Evolutionary conservation across 768 basidiomycete genomes (phyloP).

Genomic region (Termitomyces sp.): DNA sequence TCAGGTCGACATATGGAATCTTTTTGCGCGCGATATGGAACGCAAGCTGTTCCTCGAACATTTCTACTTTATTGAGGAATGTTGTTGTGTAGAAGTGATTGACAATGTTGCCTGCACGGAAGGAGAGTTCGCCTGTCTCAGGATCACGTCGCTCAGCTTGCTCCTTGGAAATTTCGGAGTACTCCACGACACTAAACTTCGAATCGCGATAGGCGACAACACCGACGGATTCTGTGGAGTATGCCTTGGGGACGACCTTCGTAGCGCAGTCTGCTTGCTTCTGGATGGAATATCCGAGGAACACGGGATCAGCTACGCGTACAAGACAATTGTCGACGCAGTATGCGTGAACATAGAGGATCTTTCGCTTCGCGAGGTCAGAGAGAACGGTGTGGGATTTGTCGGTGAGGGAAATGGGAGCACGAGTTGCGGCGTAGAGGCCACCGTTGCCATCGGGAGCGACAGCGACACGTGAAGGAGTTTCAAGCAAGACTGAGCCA

Average conservation of each 20-base stretch:
- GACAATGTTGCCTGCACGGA: slow-evolving; percentile 95
- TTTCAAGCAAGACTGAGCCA: slow-evolving; percentile 89
- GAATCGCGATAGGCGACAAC: slow-evolving; percentile 85
- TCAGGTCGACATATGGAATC: slow-evolving; percentile 78
- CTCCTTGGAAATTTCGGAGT: slow-evolving; percentile 90
- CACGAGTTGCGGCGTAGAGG: slow-evolving; percentile 88
- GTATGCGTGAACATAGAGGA: slow-evolving; percentile 92
- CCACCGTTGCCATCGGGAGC: slow-evolving; percentile 99
- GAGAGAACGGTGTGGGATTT: slow-evolving; percentile 73
- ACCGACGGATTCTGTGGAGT: slow-evolving; percentile 89
- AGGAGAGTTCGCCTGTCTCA: slow-evolving; percentile 72
- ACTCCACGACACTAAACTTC: slow-evolving; percentile 92
- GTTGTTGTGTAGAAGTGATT: slow-evolving; percentile 96
- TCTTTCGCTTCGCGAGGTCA: slow-evolving; percentile 70
- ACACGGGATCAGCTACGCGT: slow-evolving; percentile 93
- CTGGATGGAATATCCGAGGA: slow-evolving; percentile 90
- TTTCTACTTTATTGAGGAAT: slow-evolving; percentile 75
- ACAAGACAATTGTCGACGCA: slow-evolving; percentile 99
- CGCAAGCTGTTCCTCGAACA: slow-evolving; percentile 84
- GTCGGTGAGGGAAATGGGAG: slow-evolving; percentile 60
- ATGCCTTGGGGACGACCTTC: slow-evolving; percentile 91
- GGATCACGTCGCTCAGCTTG: slow-evolving; percentile 77
- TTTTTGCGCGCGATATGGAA: slow-evolving; percentile 99
- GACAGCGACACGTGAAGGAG: slow-evolving; percentile 76
- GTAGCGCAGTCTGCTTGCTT: slow-evolving; percentile 90